These are phyloP conservation scores for Fusarium mexicanum DNA, from an alignment of 2,329 filamentous ascomycete genomes.

Conservation along the genomic window DNA sequence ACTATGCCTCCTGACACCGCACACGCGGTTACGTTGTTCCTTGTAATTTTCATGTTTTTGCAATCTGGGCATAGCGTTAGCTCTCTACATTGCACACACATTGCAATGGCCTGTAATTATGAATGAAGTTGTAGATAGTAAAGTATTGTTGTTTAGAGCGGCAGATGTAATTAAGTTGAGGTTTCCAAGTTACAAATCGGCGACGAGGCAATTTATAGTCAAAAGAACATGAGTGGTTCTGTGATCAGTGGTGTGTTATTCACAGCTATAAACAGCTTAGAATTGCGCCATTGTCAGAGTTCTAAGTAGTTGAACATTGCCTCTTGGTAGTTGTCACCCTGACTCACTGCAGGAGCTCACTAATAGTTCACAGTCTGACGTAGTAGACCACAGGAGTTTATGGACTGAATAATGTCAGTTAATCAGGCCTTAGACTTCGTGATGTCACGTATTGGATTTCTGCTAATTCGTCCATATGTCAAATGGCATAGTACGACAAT, in stretches of 20 bases:
- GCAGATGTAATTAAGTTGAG: rapidly evolving
- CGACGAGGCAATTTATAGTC: background rate
- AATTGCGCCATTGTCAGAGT: rapidly evolving
- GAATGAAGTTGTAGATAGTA: no score
- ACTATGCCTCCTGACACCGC: background rate
- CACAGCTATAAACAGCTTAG: no score
- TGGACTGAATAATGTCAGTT: background rate
- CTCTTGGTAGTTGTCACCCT: background rate
- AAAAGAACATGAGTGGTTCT: rapidly evolving
- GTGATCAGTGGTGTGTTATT: background rate
- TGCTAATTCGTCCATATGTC: rapidly evolving
- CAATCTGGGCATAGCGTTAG: background rate
- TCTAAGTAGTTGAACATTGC: background rate
- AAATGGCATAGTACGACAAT: no score
- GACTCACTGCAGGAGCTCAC: background rate
- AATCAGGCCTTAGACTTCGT: background rate
- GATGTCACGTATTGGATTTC: rapidly evolving
- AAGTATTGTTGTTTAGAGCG: no score
- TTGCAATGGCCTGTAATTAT: rapidly evolving
- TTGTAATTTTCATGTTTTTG: background rate
- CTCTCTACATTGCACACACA: background rate
- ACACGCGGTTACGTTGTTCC: background rate
- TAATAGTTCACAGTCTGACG: rapidly evolving
- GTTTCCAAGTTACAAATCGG: background rate
- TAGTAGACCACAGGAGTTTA: background rate